Conservation (phyloP, 169 alveolate genomes). For the Toxoplasma gondii region DNA sequence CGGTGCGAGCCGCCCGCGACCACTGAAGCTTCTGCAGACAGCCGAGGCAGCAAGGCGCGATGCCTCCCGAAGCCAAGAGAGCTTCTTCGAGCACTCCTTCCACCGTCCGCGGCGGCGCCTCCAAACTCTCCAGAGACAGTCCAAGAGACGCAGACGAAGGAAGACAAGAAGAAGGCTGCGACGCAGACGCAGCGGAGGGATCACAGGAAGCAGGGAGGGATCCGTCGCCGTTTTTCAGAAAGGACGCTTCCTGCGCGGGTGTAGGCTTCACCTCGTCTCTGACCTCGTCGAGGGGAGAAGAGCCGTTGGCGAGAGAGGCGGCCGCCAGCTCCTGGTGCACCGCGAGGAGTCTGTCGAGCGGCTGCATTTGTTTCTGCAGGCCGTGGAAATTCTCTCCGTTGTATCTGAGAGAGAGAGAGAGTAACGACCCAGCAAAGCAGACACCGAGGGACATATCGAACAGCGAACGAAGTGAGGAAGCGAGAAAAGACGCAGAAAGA, state of each 20-base stretch:
- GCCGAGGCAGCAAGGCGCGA: constrained; percentile 64
- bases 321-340: neutral
- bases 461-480: neutral
- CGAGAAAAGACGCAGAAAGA: neutral
- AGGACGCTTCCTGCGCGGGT: too few species aligned
- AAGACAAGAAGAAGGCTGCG: neutral
- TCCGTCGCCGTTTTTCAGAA: too few species aligned
- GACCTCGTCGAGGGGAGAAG: neutral
- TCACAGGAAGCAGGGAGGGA: too few species aligned
- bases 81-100: constrained; percentile 79
- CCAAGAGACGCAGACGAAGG: neutral
- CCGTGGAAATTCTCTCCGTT: constrained; percentile 25
- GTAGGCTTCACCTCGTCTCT: too few species aligned
- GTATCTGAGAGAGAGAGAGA: neutral
- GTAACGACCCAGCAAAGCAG: neutral
- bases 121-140: neutral
- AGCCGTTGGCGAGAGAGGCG: neutral
- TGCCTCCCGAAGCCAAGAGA: constrained; percentile 76
- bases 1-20: constrained; percentile 89
- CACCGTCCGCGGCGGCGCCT: constrained; percentile 68
- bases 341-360: neutral
- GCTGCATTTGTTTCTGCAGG: constrained; percentile 17
- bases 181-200: neutral
- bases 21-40: constrained; percentile 71
- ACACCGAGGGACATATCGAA: neutral